Evolutionary conservation across 768 basidiomycete genomes (phyloP), one percentile per base, ranked within the genome.

Genomic region (Pisolithus microcarpus): DNA sequence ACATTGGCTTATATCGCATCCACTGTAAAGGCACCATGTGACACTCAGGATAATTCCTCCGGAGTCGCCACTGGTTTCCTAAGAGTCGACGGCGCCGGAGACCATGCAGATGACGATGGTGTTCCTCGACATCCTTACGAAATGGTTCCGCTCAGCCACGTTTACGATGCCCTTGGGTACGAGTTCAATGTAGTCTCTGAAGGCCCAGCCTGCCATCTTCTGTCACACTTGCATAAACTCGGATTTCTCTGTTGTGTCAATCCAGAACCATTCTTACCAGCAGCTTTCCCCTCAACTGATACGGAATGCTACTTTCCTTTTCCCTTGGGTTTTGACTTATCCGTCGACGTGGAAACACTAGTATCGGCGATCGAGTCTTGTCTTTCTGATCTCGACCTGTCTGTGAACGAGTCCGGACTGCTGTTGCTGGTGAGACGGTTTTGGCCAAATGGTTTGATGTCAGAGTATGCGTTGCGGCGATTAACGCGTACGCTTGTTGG

Each of bases 381-480:
- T 57, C 70, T 92, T 21, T 70, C 73, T 5, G 85, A 89, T 58
- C 61, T 88, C 23, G 82, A 90, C 63, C 69, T 92, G 26, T 78
- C 83, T 3, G 72, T 82, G 24, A 87, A 89, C 58, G 90, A 92
- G 65, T 71, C 76, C 36, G 89, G 84, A 2, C 76, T 91, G 50
- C 64, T 88, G 7, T 68, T 91, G 15, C 70, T 92, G n/a, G 70
- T 72, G 5, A 75, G 81, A 49, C 75, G 81, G 58, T 79, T 87
- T 54, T 89, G 83, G 82, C 88, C 89, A 0, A 84, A 79, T 55
- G 77, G 82, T 15, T 72, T 89, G 64, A 75, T 80, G 38, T 84
- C 89, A 13, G 80, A 83, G 34, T 88, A 89, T 63, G 82, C 81
- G 2, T 63, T 85, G 45, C 77, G 75, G 48, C 71, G 87, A 43